These are phyloP conservation scores for Fomitiporia mediterranea DNA, from an alignment of 1,284 basidiomycete genomes.

Conservation along the genomic window DNA sequence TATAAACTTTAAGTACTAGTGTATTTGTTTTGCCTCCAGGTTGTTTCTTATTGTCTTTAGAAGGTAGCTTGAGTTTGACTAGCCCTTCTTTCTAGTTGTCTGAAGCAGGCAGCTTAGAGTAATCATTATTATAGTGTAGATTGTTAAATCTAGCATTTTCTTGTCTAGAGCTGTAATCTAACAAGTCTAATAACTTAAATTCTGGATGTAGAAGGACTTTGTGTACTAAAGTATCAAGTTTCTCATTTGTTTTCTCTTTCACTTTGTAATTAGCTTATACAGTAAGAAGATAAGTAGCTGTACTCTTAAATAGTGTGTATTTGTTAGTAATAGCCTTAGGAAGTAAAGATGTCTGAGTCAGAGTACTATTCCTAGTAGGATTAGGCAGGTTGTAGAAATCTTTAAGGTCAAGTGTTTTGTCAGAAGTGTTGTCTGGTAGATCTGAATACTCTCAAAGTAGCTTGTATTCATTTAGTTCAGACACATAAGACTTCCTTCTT, in stretches of 20 bases:
- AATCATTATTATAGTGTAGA: neutral
- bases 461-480: neutral
- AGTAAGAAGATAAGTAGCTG: neutral
- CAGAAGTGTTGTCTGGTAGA: neutral
- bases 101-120: neutral
- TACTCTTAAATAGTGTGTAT: slow-evolving; percentile 11
- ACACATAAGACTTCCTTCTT: too few relatives aligned
- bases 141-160: neutral
- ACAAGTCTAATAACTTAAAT: neutral
- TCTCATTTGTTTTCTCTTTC: slow-evolving; percentile 24
- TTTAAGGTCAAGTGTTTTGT: neutral
- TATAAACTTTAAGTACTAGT: slow-evolving; percentile 1
- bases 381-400: neutral
- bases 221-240: slow-evolving; percentile 28
- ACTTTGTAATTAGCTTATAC: slow-evolving; percentile 25
- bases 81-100: neutral
- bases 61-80: neutral
- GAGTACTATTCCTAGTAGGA: neutral
- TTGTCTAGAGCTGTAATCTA: neutral
- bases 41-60: neutral
- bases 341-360: too few relatives aligned
- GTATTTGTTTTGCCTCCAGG: neutral
- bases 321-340: neutral
- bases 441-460: slow-evolving; percentile 5
- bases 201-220: slow-evolving; percentile 28